These are phyloP conservation scores for Leishmania lainsoni DNA, from an alignment of 208 protist species.

Conservation along the genomic window DNA sequence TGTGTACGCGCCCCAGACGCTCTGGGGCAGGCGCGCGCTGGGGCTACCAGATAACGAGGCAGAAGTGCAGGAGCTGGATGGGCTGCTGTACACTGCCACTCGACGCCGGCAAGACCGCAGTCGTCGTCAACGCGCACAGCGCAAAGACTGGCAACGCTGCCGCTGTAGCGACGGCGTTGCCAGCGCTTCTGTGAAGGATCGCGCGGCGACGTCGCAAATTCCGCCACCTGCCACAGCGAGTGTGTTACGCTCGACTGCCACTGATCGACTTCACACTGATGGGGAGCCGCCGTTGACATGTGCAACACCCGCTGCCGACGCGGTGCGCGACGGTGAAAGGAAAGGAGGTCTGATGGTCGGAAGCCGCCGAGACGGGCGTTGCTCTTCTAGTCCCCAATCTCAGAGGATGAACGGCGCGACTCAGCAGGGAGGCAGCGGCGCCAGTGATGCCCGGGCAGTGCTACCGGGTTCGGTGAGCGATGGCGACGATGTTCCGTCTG, in stretches of 20 bases:
- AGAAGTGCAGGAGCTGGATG: constrained; percentile 35
- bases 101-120: constrained; percentile 22
- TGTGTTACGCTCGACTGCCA: neutral
- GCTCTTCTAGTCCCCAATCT: neutral
- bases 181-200: neutral
- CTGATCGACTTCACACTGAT: neutral
- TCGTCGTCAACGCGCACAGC: constrained; percentile 15
- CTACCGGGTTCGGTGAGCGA: neutral
- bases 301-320: neutral
- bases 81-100: constrained; percentile 26
- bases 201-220: neutral
- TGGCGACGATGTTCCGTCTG: neutral
- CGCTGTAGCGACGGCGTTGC: neutral
- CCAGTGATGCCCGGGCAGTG: neutral
- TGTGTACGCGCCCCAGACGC: constrained; percentile 62
- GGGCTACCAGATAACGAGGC: constrained; percentile 33
- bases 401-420: neutral
- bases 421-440: neutral
- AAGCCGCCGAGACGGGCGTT: neutral
- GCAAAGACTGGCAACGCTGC: constrained; percentile 5
- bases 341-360: neutral
- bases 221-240: neutral
- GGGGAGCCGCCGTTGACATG: neutral
- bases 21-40: constrained; percentile 45
- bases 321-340: neutral